These are phyloP conservation scores for Peronospora farinosa DNA, from an alignment of 352 stramenopile species.

Conservation along the genomic window DNA sequence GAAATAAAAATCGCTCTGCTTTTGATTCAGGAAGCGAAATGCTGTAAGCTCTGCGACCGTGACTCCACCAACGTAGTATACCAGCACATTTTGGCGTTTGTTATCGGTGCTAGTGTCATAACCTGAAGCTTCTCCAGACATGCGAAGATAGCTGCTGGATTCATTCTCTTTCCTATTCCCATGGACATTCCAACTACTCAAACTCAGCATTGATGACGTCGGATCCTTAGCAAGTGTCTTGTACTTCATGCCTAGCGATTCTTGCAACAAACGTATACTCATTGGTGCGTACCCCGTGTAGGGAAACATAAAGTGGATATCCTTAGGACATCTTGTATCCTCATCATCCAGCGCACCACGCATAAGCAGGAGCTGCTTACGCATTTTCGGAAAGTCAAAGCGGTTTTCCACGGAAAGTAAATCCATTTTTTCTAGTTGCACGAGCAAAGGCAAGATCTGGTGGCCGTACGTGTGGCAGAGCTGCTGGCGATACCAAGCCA, in stretches of 20 bases:
- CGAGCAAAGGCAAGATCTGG: too few species aligned
- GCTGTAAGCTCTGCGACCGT: too few species aligned
- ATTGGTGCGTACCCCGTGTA: conserved; percentile 38
- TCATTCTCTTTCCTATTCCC: conserved; percentile 14
- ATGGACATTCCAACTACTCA: background rate
- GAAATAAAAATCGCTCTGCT: conserved; percentile 41
- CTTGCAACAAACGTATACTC: conserved; percentile 74
- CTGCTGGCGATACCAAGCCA: too few species aligned
- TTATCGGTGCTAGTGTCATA: too few species aligned
- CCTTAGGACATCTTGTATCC: conserved; percentile 36
- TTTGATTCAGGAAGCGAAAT: too few species aligned
- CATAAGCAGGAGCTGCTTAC: conserved; percentile 39
- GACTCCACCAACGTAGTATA: too few species aligned
- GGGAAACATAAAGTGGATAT: conserved; percentile 82
- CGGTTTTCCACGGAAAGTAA: conserved; percentile 52
- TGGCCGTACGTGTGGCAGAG: too few species aligned
- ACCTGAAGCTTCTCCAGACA: conserved; percentile 6
- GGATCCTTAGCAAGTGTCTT: conserved; percentile 40
- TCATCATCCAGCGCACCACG: conserved; percentile 40
- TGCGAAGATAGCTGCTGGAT: conserved; percentile 15
- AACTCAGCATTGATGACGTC: conserved; percentile 18
- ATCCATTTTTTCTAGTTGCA: conserved; percentile 47
- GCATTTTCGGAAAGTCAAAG: conserved; percentile 54
- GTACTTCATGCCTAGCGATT: conserved; percentile 62
- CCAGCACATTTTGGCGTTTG: too few species aligned